Percentiles rank a stretch among this genome's conserved stretches.
These are phyloP conservation scores for Bipolaris oryzae DNA, from an alignment of 2,329 filamentous ascomycete species.

Conservation along the genomic window DNA sequence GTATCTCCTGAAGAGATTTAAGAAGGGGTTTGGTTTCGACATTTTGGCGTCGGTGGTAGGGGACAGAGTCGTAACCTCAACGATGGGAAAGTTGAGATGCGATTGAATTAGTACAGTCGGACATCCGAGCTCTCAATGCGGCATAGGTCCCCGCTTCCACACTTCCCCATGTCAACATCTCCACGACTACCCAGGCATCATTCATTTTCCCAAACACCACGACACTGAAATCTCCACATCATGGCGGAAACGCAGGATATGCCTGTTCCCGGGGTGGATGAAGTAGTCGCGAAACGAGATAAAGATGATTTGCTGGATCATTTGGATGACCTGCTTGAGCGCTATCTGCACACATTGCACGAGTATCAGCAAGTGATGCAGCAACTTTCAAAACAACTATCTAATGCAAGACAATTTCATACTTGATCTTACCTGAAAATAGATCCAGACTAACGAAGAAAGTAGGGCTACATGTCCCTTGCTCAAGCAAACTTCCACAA, in stretches of 20 bases:
- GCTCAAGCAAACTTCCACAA: constrained; percentile 78
- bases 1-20: constrained; percentile 39
- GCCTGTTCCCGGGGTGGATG: neutral
- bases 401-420: constrained; percentile 52
- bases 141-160: constrained; percentile 22
- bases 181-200: neutral
- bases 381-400: constrained; percentile 61
- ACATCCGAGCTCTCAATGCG: constrained; percentile 17
- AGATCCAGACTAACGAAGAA: neutral
- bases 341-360: constrained; percentile 70
- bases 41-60: constrained; percentile 26
- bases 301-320: constrained; percentile 44
- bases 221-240: neutral
- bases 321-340: constrained; percentile 69
- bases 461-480: constrained; percentile 58
- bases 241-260: constrained; percentile 20
- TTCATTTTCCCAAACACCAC: neutral
- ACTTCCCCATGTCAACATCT: neutral
- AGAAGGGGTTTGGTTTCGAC: constrained; percentile 44
- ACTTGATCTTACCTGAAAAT: too few species aligned
- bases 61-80: constrained; percentile 3
- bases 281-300: constrained; percentile 6
- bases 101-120: constrained; percentile 20
- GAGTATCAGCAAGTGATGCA: constrained; percentile 67
- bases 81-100: constrained; percentile 9